These are phyloP conservation scores for Kingdonia uniflora DNA, from an alignment of 164 flowering plant species.

Conservation along the genomic window DNA sequence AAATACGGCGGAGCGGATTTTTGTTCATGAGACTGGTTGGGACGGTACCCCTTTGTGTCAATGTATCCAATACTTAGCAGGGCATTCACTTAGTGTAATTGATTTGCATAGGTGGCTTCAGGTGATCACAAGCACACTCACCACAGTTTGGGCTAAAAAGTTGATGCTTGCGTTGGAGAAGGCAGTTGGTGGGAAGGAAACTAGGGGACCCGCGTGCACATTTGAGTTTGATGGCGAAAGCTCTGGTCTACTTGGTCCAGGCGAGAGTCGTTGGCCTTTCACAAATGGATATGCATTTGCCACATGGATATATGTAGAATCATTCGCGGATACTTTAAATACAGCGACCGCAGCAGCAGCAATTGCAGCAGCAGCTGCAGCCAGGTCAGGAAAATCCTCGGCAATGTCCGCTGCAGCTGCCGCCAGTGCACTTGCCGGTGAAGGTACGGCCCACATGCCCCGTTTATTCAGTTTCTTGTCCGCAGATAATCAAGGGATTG, in stretches of 20 bases:
- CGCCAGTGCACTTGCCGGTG: constrained; percentile 99
- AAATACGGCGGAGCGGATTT: constrained; percentile 60
- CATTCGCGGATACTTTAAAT: constrained; percentile 96
- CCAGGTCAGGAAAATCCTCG: constrained; percentile 96
- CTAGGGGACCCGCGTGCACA: constrained; percentile 80
- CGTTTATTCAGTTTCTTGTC: constrained; percentile 91
- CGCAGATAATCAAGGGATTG: constrained; percentile 97
- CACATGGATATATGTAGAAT: constrained; percentile 97
- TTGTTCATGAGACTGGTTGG: constrained; percentile 56
- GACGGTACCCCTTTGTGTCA: constrained; percentile 72
- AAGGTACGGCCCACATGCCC: constrained; percentile 99
- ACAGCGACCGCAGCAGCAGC: constrained; percentile 98
- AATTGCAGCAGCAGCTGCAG: constrained; percentile 97
- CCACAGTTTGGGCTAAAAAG: constrained; percentile 59
- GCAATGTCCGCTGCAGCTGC: constrained; percentile 99
- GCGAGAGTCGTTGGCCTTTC: constrained; percentile 99
- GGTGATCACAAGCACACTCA: constrained; percentile 51
- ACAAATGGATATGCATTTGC: constrained; percentile 90
- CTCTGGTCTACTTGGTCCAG: constrained; percentile 96
- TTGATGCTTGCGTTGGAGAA: constrained; percentile 79
- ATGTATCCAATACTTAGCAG: constrained; percentile 84
- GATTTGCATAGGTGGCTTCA: constrained; percentile 81
- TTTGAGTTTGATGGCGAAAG: constrained; percentile 99
- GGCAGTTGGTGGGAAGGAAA: constrained; percentile 81
- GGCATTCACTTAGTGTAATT: constrained; percentile 72